Percentiles rank a stretch among this genome's conserved stretches.
Conservation (phyloP, 164 flowering plant genomes). For the Chimonanthus praecox region DNA sequence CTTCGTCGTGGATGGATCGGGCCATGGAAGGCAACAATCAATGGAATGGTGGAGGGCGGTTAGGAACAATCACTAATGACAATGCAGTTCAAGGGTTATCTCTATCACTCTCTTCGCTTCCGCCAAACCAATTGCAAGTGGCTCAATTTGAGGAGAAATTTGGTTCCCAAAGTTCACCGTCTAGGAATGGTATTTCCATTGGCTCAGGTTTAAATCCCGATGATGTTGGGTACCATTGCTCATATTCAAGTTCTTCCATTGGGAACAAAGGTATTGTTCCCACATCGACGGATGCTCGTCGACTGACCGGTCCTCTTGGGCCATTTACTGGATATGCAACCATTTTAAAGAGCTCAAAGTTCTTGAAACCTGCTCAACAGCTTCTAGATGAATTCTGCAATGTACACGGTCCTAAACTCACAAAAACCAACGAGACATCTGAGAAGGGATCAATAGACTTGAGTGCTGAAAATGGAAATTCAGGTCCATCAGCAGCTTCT, state of each 20-base stretch:
- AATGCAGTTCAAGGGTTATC: constrained; percentile 33
- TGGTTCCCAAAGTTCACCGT: constrained; percentile 17
- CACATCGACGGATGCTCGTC: constrained; percentile 23
- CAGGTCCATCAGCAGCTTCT: constrained; percentile 27
- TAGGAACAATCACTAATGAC: constrained; percentile 19
- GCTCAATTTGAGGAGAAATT: constrained; percentile 21
- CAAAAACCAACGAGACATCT: constrained; percentile 14
- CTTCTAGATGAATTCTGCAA: constrained; percentile 57
- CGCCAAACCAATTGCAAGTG: constrained; percentile 17
- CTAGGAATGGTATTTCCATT: constrained; percentile 7
- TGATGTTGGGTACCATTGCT: constrained; percentile 5
- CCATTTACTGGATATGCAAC: constrained; percentile 93
- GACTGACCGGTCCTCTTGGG: constrained; percentile 69
- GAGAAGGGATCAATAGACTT: constrained; percentile 25
- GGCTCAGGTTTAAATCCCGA: constrained; percentile 18
- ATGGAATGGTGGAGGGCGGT: constrained; percentile 24
- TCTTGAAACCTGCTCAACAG: constrained; percentile 65
- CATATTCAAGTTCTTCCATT: constrained; percentile 14
- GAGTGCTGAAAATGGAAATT: constrained; percentile 23
- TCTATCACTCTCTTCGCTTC: constrained; percentile 46
- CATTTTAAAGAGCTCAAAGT: constrained; percentile 67
- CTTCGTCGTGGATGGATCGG: constrained; percentile 16
- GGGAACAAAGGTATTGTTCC: constrained; percentile 22
- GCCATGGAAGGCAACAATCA: constrained; percentile 18
- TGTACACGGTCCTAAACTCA: constrained; percentile 9